Base-by-base conservation (phyloP, 164 flowering plant genomes). In the Dillenia turbinata region DNA sequence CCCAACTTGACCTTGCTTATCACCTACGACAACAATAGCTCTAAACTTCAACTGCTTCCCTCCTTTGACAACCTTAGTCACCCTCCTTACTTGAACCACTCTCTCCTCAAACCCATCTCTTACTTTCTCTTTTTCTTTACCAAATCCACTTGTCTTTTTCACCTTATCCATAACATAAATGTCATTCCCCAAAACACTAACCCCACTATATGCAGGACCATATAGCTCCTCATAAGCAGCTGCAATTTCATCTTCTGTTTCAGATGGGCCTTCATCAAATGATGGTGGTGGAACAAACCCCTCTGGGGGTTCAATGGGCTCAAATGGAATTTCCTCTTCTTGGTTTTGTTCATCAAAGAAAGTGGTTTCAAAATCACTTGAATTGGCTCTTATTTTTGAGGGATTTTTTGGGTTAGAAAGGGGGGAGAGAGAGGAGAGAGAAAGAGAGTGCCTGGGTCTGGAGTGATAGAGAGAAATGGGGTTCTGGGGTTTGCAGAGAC, bases 21-120 rank as follows among this genome's bases (percentile, higher is more conserved):
- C 93, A 0, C 99, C 99, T 11, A 91, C 96, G 9, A 94, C 87
- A 1, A 94, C 96, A 52, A 89, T 65, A 1, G 90, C 97, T 74
- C 99, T 75, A 53, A 94, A 94, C 60, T 76, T 72, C 77, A 94
- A 49, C 40, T 86, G 91, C 75, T 86, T 91, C 72, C 99, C 99
- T n/a, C 99, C 99, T 67, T 94, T 91, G 0, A 91, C 97, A 54
- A 91, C 97, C 70, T 94, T 94, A 0, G 92, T 89, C n/a, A 94
- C 96, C 71, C 97, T 81, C 75, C 99, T 79, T 26, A 94, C 96
- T 72, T 94, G 92, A 40, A 91, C 88, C 50, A 94, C 96, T 52
- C 86, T 75, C 80, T 91, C 99, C 11, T 91, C 99, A 45, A 91
- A 83, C 60, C 93, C 96, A 65, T 91, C 97, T n/a, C 76, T 70